phyloP scores from a whole-genome alignment of 148 eudicot species.

The Euryodendron excelsum region DNA sequence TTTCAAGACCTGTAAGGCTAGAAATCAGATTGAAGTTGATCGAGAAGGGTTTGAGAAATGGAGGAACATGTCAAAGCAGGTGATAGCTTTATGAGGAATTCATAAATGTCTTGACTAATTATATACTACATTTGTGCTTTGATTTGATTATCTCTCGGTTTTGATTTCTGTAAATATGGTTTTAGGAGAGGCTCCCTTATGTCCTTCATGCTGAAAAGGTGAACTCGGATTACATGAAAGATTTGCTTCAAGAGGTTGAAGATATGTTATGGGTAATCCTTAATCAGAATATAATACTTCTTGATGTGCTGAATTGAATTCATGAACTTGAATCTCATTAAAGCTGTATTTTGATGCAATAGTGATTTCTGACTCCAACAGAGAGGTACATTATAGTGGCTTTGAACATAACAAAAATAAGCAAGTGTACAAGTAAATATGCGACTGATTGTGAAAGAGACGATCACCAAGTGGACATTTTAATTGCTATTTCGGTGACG shows the following conservation, averaged over 20 bases:
- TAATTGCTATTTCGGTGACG: background rate
- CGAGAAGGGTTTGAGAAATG: slow-evolving; percentile 53
- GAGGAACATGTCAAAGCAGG: slow-evolving; percentile 65
- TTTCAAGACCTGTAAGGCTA: slow-evolving; percentile 34
- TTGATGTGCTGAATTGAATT: background rate
- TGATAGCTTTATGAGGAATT: slow-evolving; percentile 13
- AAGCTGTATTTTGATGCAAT: background rate
- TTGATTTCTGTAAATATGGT: background rate
- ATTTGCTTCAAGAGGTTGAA: slow-evolving; percentile 42
- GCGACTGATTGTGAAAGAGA: background rate
- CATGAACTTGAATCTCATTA: background rate
- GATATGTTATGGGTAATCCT: slow-evolving; percentile 36
- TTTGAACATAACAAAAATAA: background rate
- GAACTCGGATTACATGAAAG: slow-evolving; percentile 36
- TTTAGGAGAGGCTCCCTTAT: slow-evolving; percentile 53
- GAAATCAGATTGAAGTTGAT: slow-evolving; percentile 38
- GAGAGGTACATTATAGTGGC: background rate
- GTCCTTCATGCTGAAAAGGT: slow-evolving; percentile 38
- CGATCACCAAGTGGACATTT: background rate
- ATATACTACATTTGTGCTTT: background rate
- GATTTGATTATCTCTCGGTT: background rate
- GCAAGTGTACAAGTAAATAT: background rate
- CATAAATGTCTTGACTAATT: background rate
- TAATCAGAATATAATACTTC: background rate
- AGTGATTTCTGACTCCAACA: background rate